phyloP scores from a whole-genome alignment of 192 early-diverging fungal species.

The Podila verticillata region DNA sequence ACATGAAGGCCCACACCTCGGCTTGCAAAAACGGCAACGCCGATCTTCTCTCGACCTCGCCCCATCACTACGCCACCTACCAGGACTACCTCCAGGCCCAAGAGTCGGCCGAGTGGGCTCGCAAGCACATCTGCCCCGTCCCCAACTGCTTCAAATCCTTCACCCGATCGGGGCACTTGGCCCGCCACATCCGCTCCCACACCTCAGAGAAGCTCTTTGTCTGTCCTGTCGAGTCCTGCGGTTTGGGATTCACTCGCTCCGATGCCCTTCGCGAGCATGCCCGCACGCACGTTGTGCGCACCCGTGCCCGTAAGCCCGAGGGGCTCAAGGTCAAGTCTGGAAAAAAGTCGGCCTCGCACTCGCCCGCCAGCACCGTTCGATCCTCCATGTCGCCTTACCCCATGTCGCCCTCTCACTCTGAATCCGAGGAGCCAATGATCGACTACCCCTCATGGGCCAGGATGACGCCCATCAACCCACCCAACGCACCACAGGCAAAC shows the following conservation, averaged over 20 bases:
- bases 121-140: constrained; percentile 52
- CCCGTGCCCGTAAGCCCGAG: constrained; percentile 32
- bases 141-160: constrained; percentile 61
- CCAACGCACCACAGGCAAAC: constrained; percentile 17
- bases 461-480: constrained; percentile 46
- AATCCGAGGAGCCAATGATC: constrained; percentile 32
- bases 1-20: constrained; percentile 69
- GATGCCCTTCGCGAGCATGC: constrained; percentile 83
- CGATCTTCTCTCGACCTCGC: constrained; percentile 43
- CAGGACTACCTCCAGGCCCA: constrained; percentile 42
- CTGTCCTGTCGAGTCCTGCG: constrained; percentile 63
- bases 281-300: constrained; percentile 73
- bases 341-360: constrained; percentile 21
- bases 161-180: constrained; percentile 57
- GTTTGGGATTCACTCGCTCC: constrained; percentile 76
- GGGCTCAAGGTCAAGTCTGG: constrained; percentile 8
- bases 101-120: constrained; percentile 52
- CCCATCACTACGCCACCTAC: constrained; percentile 50
- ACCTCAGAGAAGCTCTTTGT: constrained; percentile 51
- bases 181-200: constrained; percentile 60
- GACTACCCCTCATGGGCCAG: constrained; percentile 45
- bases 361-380: constrained; percentile 32
- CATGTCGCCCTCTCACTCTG: constrained; percentile 34
- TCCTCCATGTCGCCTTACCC: constrained; percentile 48
- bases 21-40: constrained; percentile 59